These are phyloP conservation scores for Hyphopichia khmerensis DNA, from an alignment of 1,139 yeast species.

Conservation along the genomic window DNA sequence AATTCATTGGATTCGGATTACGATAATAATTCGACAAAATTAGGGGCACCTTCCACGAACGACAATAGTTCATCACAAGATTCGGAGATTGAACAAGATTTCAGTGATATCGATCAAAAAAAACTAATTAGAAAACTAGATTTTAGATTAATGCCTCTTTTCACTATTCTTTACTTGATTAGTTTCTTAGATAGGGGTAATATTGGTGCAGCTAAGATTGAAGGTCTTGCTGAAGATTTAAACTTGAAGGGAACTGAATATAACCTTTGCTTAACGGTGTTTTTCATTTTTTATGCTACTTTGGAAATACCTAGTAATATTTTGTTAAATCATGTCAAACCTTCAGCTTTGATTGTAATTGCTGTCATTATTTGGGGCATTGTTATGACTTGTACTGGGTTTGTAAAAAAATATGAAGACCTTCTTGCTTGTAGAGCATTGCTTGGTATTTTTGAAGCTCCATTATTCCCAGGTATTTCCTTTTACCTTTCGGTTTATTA, in stretches of 20 bases:
- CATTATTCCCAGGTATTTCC: slow-evolving; percentile 53
- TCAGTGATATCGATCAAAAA: slow-evolving; percentile 1
- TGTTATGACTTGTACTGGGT: slow-evolving; percentile 1
- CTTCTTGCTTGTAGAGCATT: slow-evolving; percentile 44
- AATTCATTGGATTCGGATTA: neutral
- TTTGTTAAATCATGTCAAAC: slow-evolving; percentile 43
- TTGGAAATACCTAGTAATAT: slow-evolving; percentile 40
- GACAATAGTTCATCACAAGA: neutral
- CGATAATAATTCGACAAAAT: neutral
- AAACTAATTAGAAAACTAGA: slow-evolving; percentile 1
- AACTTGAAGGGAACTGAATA: slow-evolving; percentile 57
- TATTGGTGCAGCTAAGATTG: slow-evolving; percentile 70
- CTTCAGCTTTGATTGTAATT: neutral
- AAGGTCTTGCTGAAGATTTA: slow-evolving; percentile 57
- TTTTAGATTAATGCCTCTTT: neutral
- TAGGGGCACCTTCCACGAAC: neutral
- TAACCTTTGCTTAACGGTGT: slow-evolving; percentile 62
- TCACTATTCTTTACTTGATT: slow-evolving; percentile 1
- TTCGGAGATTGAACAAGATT: neutral
- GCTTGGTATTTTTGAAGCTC: slow-evolving; percentile 48
- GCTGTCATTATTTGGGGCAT: slow-evolving; percentile 1
- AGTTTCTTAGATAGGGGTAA: slow-evolving; percentile 15
- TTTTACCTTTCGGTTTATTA: slow-evolving; percentile 13
- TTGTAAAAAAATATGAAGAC: slow-evolving; percentile 23
- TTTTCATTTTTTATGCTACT: slow-evolving; percentile 69